These are phyloP conservation scores for Stagonosporopsis rhizophila DNA, from an alignment of 2,329 filamentous ascomycete genomes.

Conservation along the genomic window DNA sequence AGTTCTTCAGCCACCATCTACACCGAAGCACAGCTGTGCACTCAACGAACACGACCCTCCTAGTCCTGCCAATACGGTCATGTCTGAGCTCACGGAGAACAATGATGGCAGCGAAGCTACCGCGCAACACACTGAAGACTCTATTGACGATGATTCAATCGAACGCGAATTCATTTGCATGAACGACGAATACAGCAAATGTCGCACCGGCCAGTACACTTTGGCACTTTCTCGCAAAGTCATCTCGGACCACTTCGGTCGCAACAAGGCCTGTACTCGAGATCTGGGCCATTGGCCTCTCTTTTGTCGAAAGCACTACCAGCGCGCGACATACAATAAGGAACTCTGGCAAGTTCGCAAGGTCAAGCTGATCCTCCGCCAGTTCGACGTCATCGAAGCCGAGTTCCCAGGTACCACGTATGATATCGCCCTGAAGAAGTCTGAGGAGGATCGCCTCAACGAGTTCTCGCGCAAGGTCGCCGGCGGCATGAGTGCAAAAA, in stretches of 20 bases:
- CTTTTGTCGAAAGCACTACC: constrained; percentile 51
- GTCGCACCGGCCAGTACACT: constrained; percentile 46
- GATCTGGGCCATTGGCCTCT: constrained; percentile 43
- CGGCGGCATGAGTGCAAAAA: constrained; percentile 15
- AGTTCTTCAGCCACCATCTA: constrained; percentile 9
- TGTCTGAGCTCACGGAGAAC: constrained; percentile 10
- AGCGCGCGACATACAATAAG: constrained; percentile 50
- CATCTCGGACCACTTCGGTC: constrained; percentile 50
- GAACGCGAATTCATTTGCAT: constrained; percentile 43
- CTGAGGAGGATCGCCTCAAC: constrained; percentile 44
- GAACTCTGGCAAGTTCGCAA: constrained; percentile 46
- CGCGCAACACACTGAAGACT: neutral
- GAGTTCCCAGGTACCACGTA: constrained; percentile 43
- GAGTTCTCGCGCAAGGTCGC: constrained; percentile 37
- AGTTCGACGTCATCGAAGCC: constrained; percentile 42
- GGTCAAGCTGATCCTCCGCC: constrained; percentile 41
- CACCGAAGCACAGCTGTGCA: constrained; percentile 10
- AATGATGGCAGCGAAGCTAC: neutral
- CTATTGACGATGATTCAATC: constrained; percentile 12
- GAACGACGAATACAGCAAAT: constrained; percentile 41
- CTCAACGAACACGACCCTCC: constrained; percentile 1
- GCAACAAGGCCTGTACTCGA: constrained; percentile 49
- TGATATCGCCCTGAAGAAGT: constrained; percentile 45
- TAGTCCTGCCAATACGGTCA: constrained; percentile 14
- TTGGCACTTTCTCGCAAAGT: constrained; percentile 46